Conservation (phyloP, 2,329 filamentous ascomycete species). For the Cordyceps cateniannulata region DNA sequence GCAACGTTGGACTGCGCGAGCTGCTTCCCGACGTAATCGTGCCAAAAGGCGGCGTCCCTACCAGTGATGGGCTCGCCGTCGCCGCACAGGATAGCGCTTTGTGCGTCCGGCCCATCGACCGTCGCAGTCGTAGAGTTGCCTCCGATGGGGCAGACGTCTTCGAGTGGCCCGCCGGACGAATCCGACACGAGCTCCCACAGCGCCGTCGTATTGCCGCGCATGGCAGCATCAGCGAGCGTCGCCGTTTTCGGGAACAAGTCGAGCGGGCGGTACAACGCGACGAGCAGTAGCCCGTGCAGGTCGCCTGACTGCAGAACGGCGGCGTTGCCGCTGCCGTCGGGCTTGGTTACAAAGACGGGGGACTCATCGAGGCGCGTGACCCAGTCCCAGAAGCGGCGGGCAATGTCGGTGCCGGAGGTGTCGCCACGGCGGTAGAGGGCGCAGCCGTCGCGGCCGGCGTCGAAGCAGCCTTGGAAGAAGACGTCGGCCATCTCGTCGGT, state of each 20-base stretch:
- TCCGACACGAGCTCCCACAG: background rate
- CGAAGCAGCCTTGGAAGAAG: conserved; percentile 32
- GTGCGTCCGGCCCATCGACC: conserved; percentile 16
- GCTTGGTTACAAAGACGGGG: conserved; percentile 20
- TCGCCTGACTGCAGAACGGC: conserved; percentile 27
- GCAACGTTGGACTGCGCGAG: conserved; percentile 23
- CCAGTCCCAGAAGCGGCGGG: conserved; percentile 26
- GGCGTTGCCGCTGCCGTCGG: conserved; percentile 14
- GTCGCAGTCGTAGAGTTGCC: background rate
- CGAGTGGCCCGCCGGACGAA: background rate
- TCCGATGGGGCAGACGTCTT: conserved; percentile 10
- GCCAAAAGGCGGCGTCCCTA: conserved; percentile 21
- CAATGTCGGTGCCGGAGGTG: conserved; percentile 22
- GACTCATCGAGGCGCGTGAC: conserved; percentile 22
- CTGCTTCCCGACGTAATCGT: conserved; percentile 24
- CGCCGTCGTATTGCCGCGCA: conserved; percentile 15
- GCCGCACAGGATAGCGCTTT: conserved; percentile 26
- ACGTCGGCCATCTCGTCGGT: conserved; percentile 27
- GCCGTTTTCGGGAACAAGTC: conserved; percentile 16
- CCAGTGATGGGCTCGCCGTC: conserved; percentile 25
- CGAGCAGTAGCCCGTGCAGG: conserved; percentile 22
- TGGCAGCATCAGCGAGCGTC: conserved; percentile 10
- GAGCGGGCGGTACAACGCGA: conserved; percentile 22
- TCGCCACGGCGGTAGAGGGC: conserved; percentile 23
- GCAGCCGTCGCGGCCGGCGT: conserved; percentile 22